Evolutionary conservation across 345 rosid genomes (phyloP).

Genomic region (Noccaea caerulescens): DNA sequence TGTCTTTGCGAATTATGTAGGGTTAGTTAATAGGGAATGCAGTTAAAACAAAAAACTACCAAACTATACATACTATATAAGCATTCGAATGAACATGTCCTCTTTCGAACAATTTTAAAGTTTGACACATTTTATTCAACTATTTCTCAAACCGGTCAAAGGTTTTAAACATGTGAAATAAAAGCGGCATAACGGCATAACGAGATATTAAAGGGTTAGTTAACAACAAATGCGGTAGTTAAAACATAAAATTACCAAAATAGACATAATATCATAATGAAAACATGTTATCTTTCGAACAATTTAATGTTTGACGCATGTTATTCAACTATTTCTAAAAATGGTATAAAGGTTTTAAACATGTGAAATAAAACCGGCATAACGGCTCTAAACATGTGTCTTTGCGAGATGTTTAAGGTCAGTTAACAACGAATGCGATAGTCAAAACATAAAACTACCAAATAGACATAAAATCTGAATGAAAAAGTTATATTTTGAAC

Average conservation of each 20-base stretch:
- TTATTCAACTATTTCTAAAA: too few relatives aligned
- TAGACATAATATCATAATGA: neutral
- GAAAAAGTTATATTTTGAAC: too few relatives aligned
- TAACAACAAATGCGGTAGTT: neutral
- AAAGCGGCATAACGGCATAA: neutral
- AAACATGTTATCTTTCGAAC: too few relatives aligned
- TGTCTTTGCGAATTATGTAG: neutral
- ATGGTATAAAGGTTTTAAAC: too few relatives aligned
- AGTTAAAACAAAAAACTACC: neutral
- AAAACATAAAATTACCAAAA: neutral
- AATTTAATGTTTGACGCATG: too few relatives aligned
- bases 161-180: too few relatives aligned
- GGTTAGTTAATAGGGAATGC: neutral
- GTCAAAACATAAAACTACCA: neutral
- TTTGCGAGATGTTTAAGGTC: neutral
- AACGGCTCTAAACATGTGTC: neutral
- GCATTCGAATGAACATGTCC: too few relatives aligned
- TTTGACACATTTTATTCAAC: too few relatives aligned
- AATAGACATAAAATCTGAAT: neutral
- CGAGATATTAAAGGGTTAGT: neutral
- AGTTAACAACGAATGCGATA: neutral
- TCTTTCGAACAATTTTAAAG: too few relatives aligned
- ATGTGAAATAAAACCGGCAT: too few relatives aligned
- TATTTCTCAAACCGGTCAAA: too few relatives aligned
- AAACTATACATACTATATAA: neutral